Percentiles rank a stretch among this genome's conserved stretches.
Conservation (phyloP, 345 rosid species). For the Gossypium stocksii region DNA sequence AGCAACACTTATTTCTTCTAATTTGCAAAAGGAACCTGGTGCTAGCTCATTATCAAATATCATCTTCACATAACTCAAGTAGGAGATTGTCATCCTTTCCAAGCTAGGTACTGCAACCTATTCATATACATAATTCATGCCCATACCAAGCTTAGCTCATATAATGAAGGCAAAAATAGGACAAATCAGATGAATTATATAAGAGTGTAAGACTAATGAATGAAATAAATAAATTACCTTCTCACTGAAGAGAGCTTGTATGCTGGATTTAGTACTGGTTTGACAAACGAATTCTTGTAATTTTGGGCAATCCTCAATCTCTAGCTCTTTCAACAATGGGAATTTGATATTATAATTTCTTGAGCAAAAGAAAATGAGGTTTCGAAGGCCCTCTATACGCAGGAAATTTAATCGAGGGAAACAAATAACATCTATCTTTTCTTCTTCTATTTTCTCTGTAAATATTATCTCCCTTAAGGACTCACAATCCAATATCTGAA, state of each 20-base stretch:
- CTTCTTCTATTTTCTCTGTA: not conserved
- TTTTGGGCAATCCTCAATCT: not conserved
- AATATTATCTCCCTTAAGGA: not conserved
- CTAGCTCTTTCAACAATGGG: not conserved
- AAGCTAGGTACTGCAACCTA: constrained; percentile 20
- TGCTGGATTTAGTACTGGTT: not conserved
- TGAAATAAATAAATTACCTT: not conserved
- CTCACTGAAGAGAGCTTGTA: not conserved
- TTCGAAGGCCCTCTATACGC: too few relatives aligned
- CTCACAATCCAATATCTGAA: not conserved
- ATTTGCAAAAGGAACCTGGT: constrained; percentile 9
- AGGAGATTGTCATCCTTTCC: not conserved
- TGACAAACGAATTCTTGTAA: not conserved
- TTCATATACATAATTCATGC: not conserved
- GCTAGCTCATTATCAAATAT: constrained; percentile 11
- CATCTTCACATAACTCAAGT: constrained; percentile 13
- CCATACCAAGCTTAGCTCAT: not conserved
- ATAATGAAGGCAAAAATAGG: not conserved
- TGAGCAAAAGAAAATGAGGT: too few relatives aligned
- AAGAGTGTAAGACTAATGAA: not conserved
- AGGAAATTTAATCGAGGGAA: not conserved
- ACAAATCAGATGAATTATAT: too few relatives aligned
- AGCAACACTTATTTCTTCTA: too few relatives aligned
- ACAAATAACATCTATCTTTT: too few relatives aligned
- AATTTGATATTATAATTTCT: not conserved